Evolutionary conservation across 768 basidiomycete genomes (phyloP).

Genomic region (Serpula lacrymans): DNA sequence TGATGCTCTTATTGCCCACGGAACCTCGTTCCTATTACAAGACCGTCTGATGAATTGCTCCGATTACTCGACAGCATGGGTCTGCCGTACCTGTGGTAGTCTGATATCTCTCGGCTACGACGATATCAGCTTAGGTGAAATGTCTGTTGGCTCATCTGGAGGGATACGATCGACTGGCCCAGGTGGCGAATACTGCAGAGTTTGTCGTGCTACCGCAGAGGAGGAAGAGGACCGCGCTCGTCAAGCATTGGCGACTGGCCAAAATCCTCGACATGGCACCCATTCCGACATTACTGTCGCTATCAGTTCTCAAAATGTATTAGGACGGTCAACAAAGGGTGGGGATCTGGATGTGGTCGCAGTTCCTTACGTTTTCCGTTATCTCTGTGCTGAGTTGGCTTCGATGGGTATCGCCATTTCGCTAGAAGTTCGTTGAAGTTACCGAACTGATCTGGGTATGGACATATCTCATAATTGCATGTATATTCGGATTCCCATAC

Average conservation of each 20-base stretch:
- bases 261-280: conserved; percentile 37
- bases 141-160: conserved; percentile 46
- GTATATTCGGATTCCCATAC: no score
- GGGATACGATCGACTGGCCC: conserved; percentile 62
- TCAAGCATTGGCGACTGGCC: conserved; percentile 55
- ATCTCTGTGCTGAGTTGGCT: conserved; percentile 94
- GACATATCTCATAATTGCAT: no score
- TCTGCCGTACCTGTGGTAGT: conserved; percentile 94
- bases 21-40: conserved; percentile 96
- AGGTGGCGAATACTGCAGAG: conserved; percentile 90
- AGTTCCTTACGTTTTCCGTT: conserved; percentile 91
- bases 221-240: conserved; percentile 61
- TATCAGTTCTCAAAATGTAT: conserved; percentile 64
- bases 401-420: conserved; percentile 96
- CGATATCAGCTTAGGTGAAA: conserved; percentile 72
- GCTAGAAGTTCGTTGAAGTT: conserved; percentile 72
- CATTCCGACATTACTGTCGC: conserved; percentile 58
- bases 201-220: conserved; percentile 77
- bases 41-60: conserved; percentile 99
- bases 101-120: conserved; percentile 96
- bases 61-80: conserved; percentile 99
- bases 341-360: conserved; percentile 93
- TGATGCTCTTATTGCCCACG: conserved; percentile 97
- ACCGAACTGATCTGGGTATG: no score
- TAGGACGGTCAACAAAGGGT: conserved; percentile 57